Base-by-base conservation (phyloP, 306 rosid species). In the Lablab purpureus region DNA sequence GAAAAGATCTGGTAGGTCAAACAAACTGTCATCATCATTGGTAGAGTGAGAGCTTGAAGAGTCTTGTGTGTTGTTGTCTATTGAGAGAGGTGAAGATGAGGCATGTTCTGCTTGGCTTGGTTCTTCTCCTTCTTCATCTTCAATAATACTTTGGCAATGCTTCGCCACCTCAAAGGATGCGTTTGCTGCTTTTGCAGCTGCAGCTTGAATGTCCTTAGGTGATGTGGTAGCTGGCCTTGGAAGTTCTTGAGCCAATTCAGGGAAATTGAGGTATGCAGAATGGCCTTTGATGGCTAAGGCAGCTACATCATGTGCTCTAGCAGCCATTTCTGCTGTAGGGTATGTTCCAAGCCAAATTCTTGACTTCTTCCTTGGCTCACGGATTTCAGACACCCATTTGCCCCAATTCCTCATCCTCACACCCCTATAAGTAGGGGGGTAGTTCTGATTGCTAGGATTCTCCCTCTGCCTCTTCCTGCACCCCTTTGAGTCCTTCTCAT, bases 261-360 rank as follows among this genome's bases (percentile, higher is more conserved):
- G 98, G 80, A 94, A 94, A 77, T 94, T 94, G 55, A 94, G 93
- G 81, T 66, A 85, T 17, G 98, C 97, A 32, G 96, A 85, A 22
- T 73, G 34, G 19, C 98, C 98, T 67, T 94, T 94, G 65, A 92
- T 92, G 30, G 98, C 97, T 23, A 88, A 71, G 32, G 98, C 91
- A 0, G 98, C 98, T 18, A 91, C 97, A 83, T 94, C 98, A 60
- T 94, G 98, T 5, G 98, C 98, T 79, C 94, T 79, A 2, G 98
- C 98, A 6, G 98, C 98, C 98, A 94, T 94, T 83, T 89, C 96
- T 9, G 98, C 88, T 1, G 94, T 92, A 0, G 93, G 87, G 74
- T 88, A 92, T 22, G 97, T 92, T 27, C 98, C 98, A 2, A 94
- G 89, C 98, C 98, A 94, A 71, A 94, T 94, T 71, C 98, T 89